Conservation (phyloP, 352 stramenopile genomes). For the Pythium phragmitis region DNA sequence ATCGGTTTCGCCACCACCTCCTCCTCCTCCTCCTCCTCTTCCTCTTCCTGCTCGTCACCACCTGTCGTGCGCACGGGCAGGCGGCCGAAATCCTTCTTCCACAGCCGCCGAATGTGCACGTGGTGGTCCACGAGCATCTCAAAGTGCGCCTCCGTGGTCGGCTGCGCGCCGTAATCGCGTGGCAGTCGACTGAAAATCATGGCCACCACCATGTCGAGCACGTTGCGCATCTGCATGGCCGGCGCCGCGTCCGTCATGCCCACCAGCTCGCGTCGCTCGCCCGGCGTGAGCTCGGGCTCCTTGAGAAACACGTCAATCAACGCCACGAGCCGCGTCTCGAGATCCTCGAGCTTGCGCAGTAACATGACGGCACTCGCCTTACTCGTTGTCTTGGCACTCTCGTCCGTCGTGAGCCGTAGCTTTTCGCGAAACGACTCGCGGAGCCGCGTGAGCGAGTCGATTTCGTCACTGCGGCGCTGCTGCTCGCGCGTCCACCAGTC, state of each 20-base stretch:
- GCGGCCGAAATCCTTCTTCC: constrained; percentile 84
- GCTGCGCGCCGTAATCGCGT: constrained; percentile 49
- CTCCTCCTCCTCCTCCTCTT: constrained; percentile 13
- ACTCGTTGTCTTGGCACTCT: constrained; percentile 20
- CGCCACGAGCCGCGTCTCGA: constrained; percentile 62
- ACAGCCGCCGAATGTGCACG: constrained; percentile 74
- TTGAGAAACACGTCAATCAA: constrained; percentile 61
- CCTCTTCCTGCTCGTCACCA: background rate
- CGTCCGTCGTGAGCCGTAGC: constrained; percentile 27
- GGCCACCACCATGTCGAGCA: constrained; percentile 84
- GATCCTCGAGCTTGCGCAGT: constrained; percentile 77
- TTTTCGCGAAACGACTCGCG: constrained; percentile 73
- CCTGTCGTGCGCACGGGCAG: constrained; percentile 35
- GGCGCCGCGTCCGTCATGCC: constrained; percentile 18
- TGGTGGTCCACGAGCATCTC: constrained; percentile 78
- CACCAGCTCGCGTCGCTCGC: constrained; percentile 24
- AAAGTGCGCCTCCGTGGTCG: constrained; percentile 66
- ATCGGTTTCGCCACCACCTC: background rate
- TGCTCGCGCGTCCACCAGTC: constrained; percentile 42
- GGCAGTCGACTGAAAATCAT: constrained; percentile 86
- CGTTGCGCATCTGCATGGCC: constrained; percentile 40
- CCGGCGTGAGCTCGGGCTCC: constrained; percentile 44
- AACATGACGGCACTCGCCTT: constrained; percentile 45
- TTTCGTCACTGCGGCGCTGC: constrained; percentile 63
- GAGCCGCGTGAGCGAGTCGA: constrained; percentile 68